phyloP scores from a whole-genome alignment of 1,284 basidiomycete genomes.

The Irpex rosettiformis region DNA sequence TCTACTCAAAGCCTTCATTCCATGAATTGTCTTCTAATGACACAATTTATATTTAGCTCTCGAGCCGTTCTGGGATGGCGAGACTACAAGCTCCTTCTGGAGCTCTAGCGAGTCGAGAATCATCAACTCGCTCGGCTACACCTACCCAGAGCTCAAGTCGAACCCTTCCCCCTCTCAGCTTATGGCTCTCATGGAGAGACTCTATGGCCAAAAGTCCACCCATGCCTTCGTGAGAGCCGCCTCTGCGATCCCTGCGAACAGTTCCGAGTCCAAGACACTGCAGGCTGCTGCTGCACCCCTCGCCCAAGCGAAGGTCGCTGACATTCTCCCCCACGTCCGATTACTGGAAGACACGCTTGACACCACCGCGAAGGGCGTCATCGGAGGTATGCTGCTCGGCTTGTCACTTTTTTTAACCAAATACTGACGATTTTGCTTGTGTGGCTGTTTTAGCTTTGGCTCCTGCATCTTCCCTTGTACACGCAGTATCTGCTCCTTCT shows the following conservation, averaged over 20 bases:
- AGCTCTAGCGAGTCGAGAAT: constrained; percentile 22
- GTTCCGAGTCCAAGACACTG: background rate
- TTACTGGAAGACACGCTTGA: background rate
- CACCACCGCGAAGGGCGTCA: background rate
- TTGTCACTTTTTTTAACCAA: background rate
- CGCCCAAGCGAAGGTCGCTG: background rate
- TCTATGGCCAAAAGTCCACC: constrained; percentile 19
- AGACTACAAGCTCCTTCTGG: constrained; percentile 29
- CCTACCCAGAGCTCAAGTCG: constrained; percentile 43
- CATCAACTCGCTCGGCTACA: constrained; percentile 32
- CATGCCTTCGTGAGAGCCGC: background rate
- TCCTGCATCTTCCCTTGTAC: no score
- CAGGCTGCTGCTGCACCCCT: background rate
- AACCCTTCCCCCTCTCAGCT: constrained; percentile 31
- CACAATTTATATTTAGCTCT: no score
- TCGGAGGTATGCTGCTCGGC: background rate
- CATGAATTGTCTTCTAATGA: no score
- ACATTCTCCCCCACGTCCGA: background rate
- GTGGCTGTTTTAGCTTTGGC: no score
- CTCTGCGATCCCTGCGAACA: background rate
- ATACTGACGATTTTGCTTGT: no score
- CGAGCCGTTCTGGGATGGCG: constrained; percentile 29
- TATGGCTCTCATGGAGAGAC: constrained; percentile 27
- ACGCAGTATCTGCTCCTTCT: no score
- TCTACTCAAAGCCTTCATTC: no score